phyloP scores from a whole-genome alignment of 164 flowering plant genomes.

The Tinospora cordifolia region DNA sequence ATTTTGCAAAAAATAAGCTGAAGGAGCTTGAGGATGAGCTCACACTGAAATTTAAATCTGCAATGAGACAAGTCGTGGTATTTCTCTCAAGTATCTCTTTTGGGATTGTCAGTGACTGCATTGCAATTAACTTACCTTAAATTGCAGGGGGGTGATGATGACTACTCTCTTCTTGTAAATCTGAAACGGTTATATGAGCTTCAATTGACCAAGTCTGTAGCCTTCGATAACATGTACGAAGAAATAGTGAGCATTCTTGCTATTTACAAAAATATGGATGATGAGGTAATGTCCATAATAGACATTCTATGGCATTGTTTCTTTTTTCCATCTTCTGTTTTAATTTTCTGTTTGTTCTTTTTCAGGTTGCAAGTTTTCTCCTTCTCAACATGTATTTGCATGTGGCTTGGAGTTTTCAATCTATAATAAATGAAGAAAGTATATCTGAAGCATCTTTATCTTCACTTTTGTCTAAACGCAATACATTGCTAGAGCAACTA shows the following conservation, averaged over 20 bases:
- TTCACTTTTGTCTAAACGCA: constrained; percentile 59
- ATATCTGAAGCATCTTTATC: constrained; percentile 56
- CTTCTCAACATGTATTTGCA: constrained; percentile 88
- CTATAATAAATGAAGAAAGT: constrained; percentile 44
- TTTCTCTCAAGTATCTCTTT: neutral
- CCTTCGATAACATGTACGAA: constrained; percentile 55
- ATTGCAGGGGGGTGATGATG: constrained; percentile 82
- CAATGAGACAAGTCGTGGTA: constrained; percentile 76
- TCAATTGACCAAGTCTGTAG: constrained; percentile 61
- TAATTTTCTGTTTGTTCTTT: constrained; percentile 9
- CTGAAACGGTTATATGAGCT: constrained; percentile 89
- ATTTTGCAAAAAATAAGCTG: constrained; percentile 59
- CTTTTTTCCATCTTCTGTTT: constrained; percentile 4
- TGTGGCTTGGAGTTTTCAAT: constrained; percentile 71
- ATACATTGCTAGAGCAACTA: constrained; percentile 56
- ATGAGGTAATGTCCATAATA: constrained; percentile 45
- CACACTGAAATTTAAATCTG: constrained; percentile 58
- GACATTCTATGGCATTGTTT: neutral
- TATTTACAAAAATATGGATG: constrained; percentile 46
- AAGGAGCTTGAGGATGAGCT: constrained; percentile 91
- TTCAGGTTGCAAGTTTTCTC: constrained; percentile 68
- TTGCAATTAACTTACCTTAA: constrained; percentile 13
- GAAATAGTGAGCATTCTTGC: constrained; percentile 43
- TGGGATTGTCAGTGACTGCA: constrained; percentile 5
- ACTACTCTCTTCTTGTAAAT: constrained; percentile 83